Evolutionary conservation across 2,329 filamentous ascomycete genomes (phyloP).

Genomic region (Claviceps pusilla): DNA sequence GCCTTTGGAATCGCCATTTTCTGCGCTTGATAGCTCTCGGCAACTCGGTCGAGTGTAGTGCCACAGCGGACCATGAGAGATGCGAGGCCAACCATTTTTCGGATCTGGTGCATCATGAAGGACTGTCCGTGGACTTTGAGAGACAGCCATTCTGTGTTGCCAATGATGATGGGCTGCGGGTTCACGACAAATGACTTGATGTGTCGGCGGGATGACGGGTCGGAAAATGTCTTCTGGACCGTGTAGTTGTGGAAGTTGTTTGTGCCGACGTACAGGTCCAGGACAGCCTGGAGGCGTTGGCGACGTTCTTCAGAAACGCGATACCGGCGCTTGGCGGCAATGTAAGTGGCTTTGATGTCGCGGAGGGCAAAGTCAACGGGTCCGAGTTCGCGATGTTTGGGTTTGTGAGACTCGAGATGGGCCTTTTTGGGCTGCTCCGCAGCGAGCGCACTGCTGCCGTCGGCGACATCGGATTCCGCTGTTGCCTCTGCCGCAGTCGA

Average conservation of each 20-base stretch:
- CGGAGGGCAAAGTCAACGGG: slow-evolving; percentile 52
- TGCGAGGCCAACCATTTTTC: slow-evolving; percentile 95
- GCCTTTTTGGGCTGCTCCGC: slow-evolving; percentile 10
- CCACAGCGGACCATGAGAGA: slow-evolving; percentile 74
- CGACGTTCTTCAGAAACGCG: slow-evolving; percentile 61
- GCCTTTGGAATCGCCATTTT: slow-evolving; percentile 87
- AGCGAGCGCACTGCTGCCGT: slow-evolving; percentile 2
- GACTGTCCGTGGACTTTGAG: slow-evolving; percentile 93
- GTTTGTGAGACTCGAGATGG: slow-evolving; percentile 18
- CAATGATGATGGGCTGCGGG: slow-evolving; percentile 62
- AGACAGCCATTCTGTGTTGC: slow-evolving; percentile 87
- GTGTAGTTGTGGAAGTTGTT: slow-evolving; percentile 97
- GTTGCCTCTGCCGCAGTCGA: slow-evolving; percentile 10
- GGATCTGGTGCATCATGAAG: slow-evolving; percentile 99
- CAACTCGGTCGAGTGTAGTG: slow-evolving; percentile 54
- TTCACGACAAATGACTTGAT: slow-evolving; percentile 87
- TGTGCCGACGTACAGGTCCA: slow-evolving; percentile 68
- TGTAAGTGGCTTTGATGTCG: slow-evolving; percentile 66
- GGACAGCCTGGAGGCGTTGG: slow-evolving; percentile 56
- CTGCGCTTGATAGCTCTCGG: slow-evolving; percentile 54
- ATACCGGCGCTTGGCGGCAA: slow-evolving; percentile 70
- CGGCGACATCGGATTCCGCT: not conserved
- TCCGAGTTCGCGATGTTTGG: slow-evolving; percentile 26
- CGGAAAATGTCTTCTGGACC: slow-evolving; percentile 65
- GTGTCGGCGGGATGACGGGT: slow-evolving; percentile 73